Evolutionary conservation across 2,329 filamentous ascomycete species (phyloP), one percentile per base, ranked within the genome.

Genomic region (Conoideocrella luteorostrata): DNA sequence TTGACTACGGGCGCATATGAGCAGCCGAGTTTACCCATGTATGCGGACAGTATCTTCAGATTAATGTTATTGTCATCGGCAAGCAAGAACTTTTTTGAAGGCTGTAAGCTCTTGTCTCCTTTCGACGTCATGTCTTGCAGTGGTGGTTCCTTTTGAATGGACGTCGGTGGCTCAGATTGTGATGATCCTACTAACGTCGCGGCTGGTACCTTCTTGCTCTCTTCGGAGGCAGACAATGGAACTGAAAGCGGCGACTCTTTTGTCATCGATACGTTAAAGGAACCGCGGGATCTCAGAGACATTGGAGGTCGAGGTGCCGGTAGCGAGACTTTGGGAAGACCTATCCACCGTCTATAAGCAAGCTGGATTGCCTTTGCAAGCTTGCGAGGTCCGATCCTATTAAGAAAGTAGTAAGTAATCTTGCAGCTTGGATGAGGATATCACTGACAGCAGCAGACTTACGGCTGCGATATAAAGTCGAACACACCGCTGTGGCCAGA

Each of bases 11-110:
- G 52, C 2, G 48, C 43, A 35, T 52, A 53, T 1, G 47, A 44
- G 3, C 47, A 47, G 1, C 52, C 50, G 0, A 61, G 51, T 18
- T 58, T 62, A 32, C 48, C 55, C 50, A 62, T 57, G 17, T 56
- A 60, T 0, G 54, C 48, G 1, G 51, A 50, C 3, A 63, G 42
- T 2, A 62, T 59, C 45, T 56, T 53, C 3, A 63, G 40, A 34
- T 67, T 67, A 44, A 67, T 65, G 7, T 50, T 47, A 33, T 67
- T 66, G 43, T 66, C 64, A 15, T 67, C 63, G 0, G 66, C 64
- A 2, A 67, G 52, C 11, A 52, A 28, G 18, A 52, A 45, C 33
- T 26, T 45, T 5, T 21, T 42, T 28, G 39, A 33, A 10, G 39
- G 26, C 23, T 41, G 23, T 7, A 10, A 13, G 17, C 9, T 17